phyloP scores from a whole-genome alignment of 2,329 filamentous ascomycete species.

The Cladosporium cucumerinum region DNA sequence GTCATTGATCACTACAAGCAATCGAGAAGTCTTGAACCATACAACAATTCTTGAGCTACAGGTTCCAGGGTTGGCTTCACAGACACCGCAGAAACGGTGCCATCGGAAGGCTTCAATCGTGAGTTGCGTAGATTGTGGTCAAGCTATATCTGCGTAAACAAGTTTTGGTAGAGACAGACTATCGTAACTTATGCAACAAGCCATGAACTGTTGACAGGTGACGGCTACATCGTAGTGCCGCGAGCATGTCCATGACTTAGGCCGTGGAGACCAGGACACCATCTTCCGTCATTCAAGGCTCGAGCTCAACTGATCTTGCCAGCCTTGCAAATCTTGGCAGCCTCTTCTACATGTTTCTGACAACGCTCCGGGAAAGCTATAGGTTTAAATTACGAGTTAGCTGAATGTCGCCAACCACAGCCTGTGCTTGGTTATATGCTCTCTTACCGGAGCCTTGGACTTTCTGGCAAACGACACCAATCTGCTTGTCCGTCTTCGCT shows the following conservation, averaged over 20 bases:
- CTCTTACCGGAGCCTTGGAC: slow-evolving; percentile 7
- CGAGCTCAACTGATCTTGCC: not conserved
- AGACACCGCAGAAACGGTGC: too few relatives aligned
- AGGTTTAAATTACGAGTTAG: not conserved
- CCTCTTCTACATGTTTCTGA: not conserved
- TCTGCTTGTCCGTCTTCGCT: slow-evolving; percentile 3
- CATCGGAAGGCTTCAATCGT: too few relatives aligned
- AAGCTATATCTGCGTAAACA: not conserved
- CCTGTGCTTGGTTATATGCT: not conserved
- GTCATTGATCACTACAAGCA: too few relatives aligned
- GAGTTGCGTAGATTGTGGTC: not conserved
- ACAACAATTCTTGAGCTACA: too few relatives aligned
- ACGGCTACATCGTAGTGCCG: not conserved
- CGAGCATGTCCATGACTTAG: too few relatives aligned
- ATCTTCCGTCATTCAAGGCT: not conserved
- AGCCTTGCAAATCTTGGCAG: slow-evolving; percentile 6
- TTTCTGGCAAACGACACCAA: slow-evolving; percentile 1
- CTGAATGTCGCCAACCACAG: not conserved
- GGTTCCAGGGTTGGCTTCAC: too few relatives aligned
- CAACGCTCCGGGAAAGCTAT: not conserved
- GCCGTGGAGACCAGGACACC: too few relatives aligned
- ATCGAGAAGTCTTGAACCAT: not conserved
- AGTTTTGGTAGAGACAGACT: not conserved
- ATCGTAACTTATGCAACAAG: not conserved
- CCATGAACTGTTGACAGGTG: not conserved